Conservation (phyloP, 2,329 filamentous ascomycete genomes). For the Hypoxylon sp. region DNA sequence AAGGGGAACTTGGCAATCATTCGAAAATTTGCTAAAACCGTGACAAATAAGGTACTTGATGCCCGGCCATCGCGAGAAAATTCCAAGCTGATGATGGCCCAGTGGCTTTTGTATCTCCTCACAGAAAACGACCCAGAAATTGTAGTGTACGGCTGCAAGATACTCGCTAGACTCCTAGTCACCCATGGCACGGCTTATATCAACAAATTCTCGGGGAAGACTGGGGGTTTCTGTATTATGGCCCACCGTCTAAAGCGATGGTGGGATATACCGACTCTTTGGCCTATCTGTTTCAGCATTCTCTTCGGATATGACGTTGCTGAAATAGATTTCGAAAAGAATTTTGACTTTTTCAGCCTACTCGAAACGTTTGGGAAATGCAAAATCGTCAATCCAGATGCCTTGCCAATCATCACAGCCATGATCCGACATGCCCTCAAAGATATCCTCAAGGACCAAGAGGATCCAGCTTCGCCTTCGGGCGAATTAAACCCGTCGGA, state of each 20-base stretch:
- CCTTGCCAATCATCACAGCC: conserved; percentile 82
- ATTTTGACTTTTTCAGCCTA: conserved; percentile 82
- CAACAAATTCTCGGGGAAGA: conserved; percentile 85
- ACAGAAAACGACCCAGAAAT: conserved; percentile 89
- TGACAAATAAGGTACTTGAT: conserved; percentile 87
- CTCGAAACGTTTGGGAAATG: conserved; percentile 79
- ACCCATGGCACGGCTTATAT: conserved; percentile 86
- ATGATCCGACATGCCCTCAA: conserved; percentile 92
- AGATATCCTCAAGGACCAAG: conserved; percentile 74
- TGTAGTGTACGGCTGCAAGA: conserved; percentile 83
- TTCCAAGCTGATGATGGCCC: conserved; percentile 54
- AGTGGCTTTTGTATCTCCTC: conserved; percentile 94
- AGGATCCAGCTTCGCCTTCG: conserved; percentile 70
- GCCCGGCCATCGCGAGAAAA: conserved; percentile 43
- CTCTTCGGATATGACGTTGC: conserved; percentile 88
- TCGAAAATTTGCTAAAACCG: conserved; percentile 90
- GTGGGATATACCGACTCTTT: conserved; percentile 89
- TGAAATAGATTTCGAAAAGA: conserved; percentile 78
- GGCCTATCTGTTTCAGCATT: conserved; percentile 90
- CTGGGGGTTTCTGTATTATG: conserved; percentile 90
- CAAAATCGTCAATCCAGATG: conserved; percentile 81
- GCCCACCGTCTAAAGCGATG: conserved; percentile 84
- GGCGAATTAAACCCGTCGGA: conserved; percentile 45
- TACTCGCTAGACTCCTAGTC: conserved; percentile 87
- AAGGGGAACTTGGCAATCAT: conserved; percentile 77